Evolutionary conservation across 2,329 filamentous ascomycete genomes (phyloP), one percentile per base, ranked within the genome.

Genomic region (Fusarium algeriense): DNA sequence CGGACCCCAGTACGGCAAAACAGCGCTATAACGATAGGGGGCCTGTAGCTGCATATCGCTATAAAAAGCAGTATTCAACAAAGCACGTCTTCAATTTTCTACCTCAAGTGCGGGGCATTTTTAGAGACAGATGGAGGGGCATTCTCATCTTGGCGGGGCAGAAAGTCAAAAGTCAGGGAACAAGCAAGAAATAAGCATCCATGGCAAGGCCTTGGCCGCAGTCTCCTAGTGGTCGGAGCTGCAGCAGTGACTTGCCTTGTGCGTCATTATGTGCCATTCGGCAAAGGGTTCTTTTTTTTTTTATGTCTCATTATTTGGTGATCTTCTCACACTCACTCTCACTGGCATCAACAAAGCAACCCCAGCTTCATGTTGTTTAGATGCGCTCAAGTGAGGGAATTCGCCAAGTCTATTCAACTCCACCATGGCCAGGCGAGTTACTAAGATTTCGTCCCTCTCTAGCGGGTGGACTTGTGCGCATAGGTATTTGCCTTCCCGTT

Each of bases 121-220:
- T 8, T 45, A 64, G 62, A 67, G 64, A 48, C 49, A 66, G 34
- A 72, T 70, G 56, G 73, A 72, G 75, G 75, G 75, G 75, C 71
- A 76, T 59, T 48, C 44, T 72, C 53, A 59, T 57, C 50, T 68
- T 76, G 70, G 74, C 70, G 74, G 73, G 73, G 73, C 73, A 72
- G 37, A 48, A 58, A 60, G 38, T 58, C 48, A 69, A 61, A 55
- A 53, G 59, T 54, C 49, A 65, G 58, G 32, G 38, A 37, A 38
- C 48, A 63, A 14, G 28, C 34, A 54, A 67, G 38, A 69, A 71
- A 60, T 56, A 74, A 74, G 69, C 69, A 72, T 65, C 59, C 38
- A 52, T 61, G 64, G 64, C 71, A 70, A 61, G 63, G 55, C 58
- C 64, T 71, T 56, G 67, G 69, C 50, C 53, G 45, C 52, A 67